Base-by-base conservation (phyloP, 257 asterid genomes). In the Osmanthus fragrans region DNA sequence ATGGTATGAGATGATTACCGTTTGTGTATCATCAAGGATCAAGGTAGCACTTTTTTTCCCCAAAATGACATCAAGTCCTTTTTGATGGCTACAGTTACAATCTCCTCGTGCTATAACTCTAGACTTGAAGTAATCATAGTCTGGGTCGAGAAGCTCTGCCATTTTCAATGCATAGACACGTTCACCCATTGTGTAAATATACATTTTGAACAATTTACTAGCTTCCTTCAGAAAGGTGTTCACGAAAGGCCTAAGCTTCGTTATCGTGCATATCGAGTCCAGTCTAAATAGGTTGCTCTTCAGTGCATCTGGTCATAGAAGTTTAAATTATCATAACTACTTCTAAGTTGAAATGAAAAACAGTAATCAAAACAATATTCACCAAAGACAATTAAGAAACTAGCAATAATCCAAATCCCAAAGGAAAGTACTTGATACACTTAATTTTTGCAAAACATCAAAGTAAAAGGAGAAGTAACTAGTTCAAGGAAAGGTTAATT, bases 101-200 rank as follows among this genome's bases (percentile, higher is more conserved):
- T 72, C 77, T 27, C 37, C 77, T 21, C 47, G n/a, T 42, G 82
- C 77, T 58, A 72, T 78, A 25, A 78, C 73, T 72, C 76, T 63
- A 19, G 77, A 78, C 40, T 13, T 19, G 67, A 78, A 78, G 76
- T 78, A 71, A 19, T 42, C 34, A 19, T 23, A 71, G 32, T 42
- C 34, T 13, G 77, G 73, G 65, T 78, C 77, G 12, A 72, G 37
- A 34, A 78, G 65, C 12, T 78, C 72, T 27, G 39, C 77, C 81
- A 71, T 78, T 72, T 78, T 72, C 60, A 78, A 54, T 29, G 81
- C 81, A 77, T 71, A 39, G 47, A 65, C 66, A 15, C 65, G 77
- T 10, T 58, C 64, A 4, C 76, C 81, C 72, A 71, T 37, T 0
- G 82, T 78, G 36, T 72, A 78, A 16, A 78, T 78, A 32, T 72